Evolutionary conservation across 2,329 filamentous ascomycete genomes (phyloP).

Genomic region (Helicocarpus griseus): DNA sequence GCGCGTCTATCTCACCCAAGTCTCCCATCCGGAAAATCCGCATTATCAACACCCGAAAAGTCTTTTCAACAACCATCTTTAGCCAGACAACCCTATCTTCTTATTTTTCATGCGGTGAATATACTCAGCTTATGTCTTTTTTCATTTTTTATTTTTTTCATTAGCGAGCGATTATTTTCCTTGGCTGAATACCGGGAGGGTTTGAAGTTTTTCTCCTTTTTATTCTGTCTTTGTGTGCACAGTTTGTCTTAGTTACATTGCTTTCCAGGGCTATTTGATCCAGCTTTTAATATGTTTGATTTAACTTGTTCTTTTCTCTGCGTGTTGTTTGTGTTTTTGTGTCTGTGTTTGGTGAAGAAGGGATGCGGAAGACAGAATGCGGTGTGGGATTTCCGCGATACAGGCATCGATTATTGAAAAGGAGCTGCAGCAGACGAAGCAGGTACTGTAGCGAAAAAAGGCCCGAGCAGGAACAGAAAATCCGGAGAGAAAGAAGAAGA

Average conservation of each 20-base stretch:
- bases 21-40: neutral
- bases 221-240: neutral
- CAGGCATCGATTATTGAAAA: neutral
- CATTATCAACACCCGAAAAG: neutral
- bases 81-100: neutral
- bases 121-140: neutral
- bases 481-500: neutral
- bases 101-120: neutral
- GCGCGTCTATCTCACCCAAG: neutral
- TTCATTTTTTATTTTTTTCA: neutral
- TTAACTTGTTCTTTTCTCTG: neutral
- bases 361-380: too few species aligned
- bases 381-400: too few species aligned
- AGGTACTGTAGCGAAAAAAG: too few species aligned
- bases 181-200: neutral
- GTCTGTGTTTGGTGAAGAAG: neutral
- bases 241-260: slow-evolving; percentile 2
- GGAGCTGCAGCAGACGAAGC: too few species aligned
- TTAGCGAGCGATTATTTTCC: slow-evolving; percentile 3
- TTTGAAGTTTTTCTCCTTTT: neutral
- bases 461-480: neutral
- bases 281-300: neutral
- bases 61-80: neutral
- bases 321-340: neutral
- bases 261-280: neutral